Base-by-base conservation (phyloP, 768 basidiomycete species). In the Mycena polygramma region DNA sequence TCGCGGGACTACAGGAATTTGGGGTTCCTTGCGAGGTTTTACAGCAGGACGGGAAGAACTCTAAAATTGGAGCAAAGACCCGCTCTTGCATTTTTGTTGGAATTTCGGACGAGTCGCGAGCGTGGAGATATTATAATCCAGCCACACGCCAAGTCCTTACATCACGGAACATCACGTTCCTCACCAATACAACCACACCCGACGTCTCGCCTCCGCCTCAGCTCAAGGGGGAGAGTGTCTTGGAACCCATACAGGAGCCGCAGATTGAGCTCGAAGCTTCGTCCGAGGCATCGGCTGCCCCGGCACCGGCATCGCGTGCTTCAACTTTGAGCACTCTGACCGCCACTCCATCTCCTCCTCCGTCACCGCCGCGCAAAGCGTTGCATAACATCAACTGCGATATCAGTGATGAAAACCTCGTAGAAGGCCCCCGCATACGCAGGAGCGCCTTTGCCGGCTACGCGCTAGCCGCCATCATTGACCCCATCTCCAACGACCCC, bases 81-180 rank as follows among this genome's bases (percentile, higher is more conserved):
- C 41, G 41, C 15, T 41, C 41, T 10, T 41, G 41, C 41, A 41
- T 41, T 15, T 41, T 41, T 41, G 41, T 41, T 41, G 41, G 41
- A 41, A 10, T 41, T 15, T 41, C 41, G 11, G 41, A 41, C 9
- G 41, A 41, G 41, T 41, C 41, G 10, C 41, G 41, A 41, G 41
- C 41, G 15, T 41, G 41, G 41, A 10, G 41, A 10, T 41, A 41
- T 41, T 41, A 41, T 41, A 41, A 41, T 41, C 55, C 69, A 30
- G 48, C 30, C 17, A 59, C 67, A 7, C 61, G 69, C 20, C 53
- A 51, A 26, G 67, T 75, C 20, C 66, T 65, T 26, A 75, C 69
- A 13, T 73, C 74, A 15, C 63, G 72, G 19, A 73, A 75, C 60
- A 66, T 73, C 63, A 63, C n/a, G 73, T 75, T 46, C 22, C 49